These are phyloP conservation scores for Yamadazyma conglobata DNA, from an alignment of 1,139 yeast genomes.

Conservation along the genomic window DNA sequence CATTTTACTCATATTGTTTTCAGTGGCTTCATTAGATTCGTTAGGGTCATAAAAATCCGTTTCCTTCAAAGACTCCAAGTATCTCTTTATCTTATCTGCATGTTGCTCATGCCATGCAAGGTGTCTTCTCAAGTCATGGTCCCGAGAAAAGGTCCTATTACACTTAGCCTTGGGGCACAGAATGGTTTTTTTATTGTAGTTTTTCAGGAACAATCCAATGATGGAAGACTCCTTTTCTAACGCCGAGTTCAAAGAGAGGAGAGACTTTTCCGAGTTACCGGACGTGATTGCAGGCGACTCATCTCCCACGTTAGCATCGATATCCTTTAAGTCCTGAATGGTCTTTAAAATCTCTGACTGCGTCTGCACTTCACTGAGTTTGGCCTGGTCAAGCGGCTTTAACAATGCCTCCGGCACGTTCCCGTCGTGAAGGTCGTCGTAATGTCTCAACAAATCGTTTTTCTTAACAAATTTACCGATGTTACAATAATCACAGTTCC, in stretches of 20 bases:
- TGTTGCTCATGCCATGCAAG: constrained; percentile 48
- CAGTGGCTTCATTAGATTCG: constrained; percentile 13
- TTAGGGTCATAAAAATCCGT: constrained; percentile 3
- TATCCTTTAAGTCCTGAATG: constrained; percentile 4
- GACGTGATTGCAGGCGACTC: constrained; percentile 1
- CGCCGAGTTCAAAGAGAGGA: constrained; percentile 23
- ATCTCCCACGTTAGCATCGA: constrained; percentile 1
- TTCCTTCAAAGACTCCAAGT: constrained; percentile 25
- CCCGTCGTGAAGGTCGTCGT: constrained; percentile 42
- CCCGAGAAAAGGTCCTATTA: constrained; percentile 42
- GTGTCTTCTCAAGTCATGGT: constrained; percentile 51
- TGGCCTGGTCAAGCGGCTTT: constrained; percentile 22
- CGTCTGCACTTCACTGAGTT: constrained; percentile 20
- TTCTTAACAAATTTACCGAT: constrained; percentile 35
- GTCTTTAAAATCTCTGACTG: constrained; percentile 14
- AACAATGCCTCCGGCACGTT: constrained; percentile 35
- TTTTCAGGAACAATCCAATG: constrained; percentile 35
- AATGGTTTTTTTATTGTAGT: constrained; percentile 30
- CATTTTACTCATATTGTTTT: constrained; percentile 25
- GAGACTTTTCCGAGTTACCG: constrained; percentile 21
- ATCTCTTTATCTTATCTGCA: constrained; percentile 18
- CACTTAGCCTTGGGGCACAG: constrained; percentile 49
- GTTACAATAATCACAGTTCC: constrained; percentile 59
- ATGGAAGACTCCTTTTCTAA: constrained; percentile 24
- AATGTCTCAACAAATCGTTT: constrained; percentile 36